Evolutionary conservation across 768 basidiomycete species (phyloP), one percentile per base, ranked within the genome.

Genomic region (Sarcomyxa edulis): DNA sequence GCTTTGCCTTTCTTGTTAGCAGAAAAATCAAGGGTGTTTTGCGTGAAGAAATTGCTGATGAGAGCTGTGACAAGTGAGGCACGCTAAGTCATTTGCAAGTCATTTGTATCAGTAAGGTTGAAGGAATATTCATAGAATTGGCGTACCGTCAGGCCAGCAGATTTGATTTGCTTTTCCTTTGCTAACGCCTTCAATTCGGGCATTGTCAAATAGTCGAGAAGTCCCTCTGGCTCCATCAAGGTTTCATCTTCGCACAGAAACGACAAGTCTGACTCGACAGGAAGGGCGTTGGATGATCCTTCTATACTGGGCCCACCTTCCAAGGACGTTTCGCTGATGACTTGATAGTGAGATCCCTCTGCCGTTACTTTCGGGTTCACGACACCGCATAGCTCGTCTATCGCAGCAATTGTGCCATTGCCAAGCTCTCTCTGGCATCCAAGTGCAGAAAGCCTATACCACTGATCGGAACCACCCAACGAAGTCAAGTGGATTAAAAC

Each of bases 371-470:
- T n/a, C n/a, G n/a, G n/a, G n/a, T n/a, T n/a, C n/a, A n/a, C n/a
- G n/a, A n/a, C n/a, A n/a, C n/a, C n/a, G n/a, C 72, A 76, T 2
- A 79, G 56, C 19, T 65, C 62, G 7, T 56, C 49, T 38, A 80
- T 66, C 1, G 76, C 70, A 7, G 48, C 47, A 3, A 52, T 44
- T 8, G 78, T 49, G n/a, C 69, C 55, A 48, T 65, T 55, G 56
- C 70, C 55, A 34, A 56, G 59, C 47, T 64, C 60, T 47, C 64
- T 69, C 21, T 53, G n/a, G n/a, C n/a, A n/a, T n/a, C n/a, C n/a
- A n/a, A n/a, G n/a, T n/a, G n/a, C n/a, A n/a, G n/a, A n/a, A n/a
- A n/a, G n/a, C n/a, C n/a, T n/a, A n/a, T n/a, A n/a, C n/a, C n/a
- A n/a, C n/a, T n/a, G n/a, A n/a, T n/a, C n/a, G n/a, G n/a, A n/a